Conservation (phyloP, 768 basidiomycete genomes). For the Trametes coccinea region DNA sequence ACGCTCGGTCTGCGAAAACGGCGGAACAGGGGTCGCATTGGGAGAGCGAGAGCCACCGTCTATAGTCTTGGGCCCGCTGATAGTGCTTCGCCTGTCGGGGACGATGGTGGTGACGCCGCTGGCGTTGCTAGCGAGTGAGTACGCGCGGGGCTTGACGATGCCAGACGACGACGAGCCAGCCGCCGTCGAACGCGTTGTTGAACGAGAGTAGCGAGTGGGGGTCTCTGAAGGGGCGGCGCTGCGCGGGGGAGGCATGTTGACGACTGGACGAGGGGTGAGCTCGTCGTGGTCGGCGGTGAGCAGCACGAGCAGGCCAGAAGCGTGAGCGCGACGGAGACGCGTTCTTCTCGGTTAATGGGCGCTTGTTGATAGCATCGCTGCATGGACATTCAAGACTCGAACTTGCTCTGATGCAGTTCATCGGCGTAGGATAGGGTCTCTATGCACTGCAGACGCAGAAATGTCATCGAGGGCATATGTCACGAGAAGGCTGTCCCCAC, state of each 20-base stretch:
- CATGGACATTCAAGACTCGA: too few relatives aligned
- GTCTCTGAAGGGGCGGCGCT: conserved; percentile 48
- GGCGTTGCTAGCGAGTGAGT: conserved; percentile 44
- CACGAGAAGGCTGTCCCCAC: too few relatives aligned
- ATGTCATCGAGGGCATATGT: too few relatives aligned
- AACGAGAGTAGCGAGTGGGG: conserved; percentile 53
- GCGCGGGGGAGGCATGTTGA: conserved; percentile 24
- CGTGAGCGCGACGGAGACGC: not conserved
- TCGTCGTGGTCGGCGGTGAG: conserved; percentile 23
- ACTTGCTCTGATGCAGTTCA: too few relatives aligned
- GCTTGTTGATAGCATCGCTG: not conserved
- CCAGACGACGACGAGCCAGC: conserved; percentile 36
- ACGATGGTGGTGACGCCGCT: conserved; percentile 55
- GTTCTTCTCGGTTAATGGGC: conserved; percentile 16
- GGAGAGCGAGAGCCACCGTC: conserved; percentile 40
- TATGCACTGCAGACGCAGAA: too few relatives aligned
- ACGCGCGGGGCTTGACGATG: conserved; percentile 51
- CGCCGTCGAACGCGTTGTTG: conserved; percentile 45
- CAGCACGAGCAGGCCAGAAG: not conserved
- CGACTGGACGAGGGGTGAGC: conserved; percentile 15
- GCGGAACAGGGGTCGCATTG: conserved; percentile 53
- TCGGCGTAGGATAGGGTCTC: too few relatives aligned
- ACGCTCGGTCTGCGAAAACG: conserved; percentile 25
- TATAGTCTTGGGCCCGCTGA: conserved; percentile 18
- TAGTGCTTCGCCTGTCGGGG: conserved; percentile 27